Base-by-base conservation (phyloP, 1,284 basidiomycete species). In the Ceratobasidium sp. region DNA sequence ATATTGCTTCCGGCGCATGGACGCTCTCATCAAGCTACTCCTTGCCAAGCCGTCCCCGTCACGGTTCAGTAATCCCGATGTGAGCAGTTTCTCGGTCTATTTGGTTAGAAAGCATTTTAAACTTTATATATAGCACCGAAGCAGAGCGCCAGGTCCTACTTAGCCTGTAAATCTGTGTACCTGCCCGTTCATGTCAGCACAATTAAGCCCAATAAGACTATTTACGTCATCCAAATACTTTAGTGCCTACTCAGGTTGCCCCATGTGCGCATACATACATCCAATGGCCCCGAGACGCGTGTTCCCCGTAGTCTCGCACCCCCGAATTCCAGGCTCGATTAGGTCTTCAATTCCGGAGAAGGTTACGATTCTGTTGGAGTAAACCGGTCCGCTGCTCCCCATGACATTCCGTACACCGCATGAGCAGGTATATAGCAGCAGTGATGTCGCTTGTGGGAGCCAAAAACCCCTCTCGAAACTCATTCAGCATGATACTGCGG, bases 31-130 rank as follows among this genome's bases (percentile, higher is more conserved):
- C 66, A 18, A 59, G 53, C 16, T 69, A 69, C 33, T 46, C 53
- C 16, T 40, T 69, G 3, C 54, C 54, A 7, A 69, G 54, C 28
- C 66, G 54, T 7, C 66, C 66, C 30, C 53, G 66, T 36, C 66
- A 69, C 21, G 66, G 54, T 3, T 69, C 66, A 14, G 66, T 69
- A n/a, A 69, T 69, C 21, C 66, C 66, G 2, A 59, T 59, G 66
- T 69, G 42, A 46, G 54, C 33, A 40, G 3, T 44, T 30, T 46
- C 21, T 16, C 28, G 23, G 30, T 18, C 25, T 4, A n/a, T 38
- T 11, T 8, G 36, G n/a, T 28, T 30, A 4, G 0, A 12, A 36
- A 21, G 5, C 21, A 38, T 54, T 33, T 25, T 28, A 23, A 49
- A 16, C n/a, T 3, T 11, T 14, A 36, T 18, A 46, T 48, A 7